Percentiles rank a stretch among this genome's conserved stretches.
Conservation (phyloP, 2,329 filamentous ascomycete species). For the Colletotrichum scovillei region DNA sequence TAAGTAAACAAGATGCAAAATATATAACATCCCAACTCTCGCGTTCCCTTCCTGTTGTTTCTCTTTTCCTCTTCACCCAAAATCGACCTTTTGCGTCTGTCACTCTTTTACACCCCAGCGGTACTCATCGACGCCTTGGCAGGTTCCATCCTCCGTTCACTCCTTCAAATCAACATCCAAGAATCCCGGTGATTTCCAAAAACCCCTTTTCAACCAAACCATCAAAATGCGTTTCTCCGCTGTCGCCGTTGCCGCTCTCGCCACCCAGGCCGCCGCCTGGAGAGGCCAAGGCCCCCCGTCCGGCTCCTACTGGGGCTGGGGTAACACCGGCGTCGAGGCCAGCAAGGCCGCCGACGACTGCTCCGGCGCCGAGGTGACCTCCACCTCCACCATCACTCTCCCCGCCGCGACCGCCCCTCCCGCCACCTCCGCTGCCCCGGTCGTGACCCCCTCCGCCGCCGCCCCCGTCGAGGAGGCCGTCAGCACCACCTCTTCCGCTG, state of each 20-base stretch:
- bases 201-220: not conserved
- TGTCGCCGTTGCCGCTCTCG: constrained; percentile 27
- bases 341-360: not conserved
- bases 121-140: constrained; percentile 31
- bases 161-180: constrained; percentile 5
- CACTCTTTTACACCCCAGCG: constrained; percentile 23
- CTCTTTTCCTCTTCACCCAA: not conserved
- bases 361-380: not conserved
- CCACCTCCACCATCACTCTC: constrained; percentile 3
- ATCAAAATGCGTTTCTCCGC: constrained; percentile 36
- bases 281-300: not conserved
- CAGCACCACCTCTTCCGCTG: constrained; percentile 36
- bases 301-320: constrained; percentile 30
- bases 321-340: not conserved
- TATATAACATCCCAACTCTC: constrained; percentile 10
- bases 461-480: constrained; percentile 17
- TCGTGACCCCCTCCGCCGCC: constrained; percentile 37
- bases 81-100: constrained; percentile 17
- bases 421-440: not conserved
- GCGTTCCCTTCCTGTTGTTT: not conserved
- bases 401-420: constrained; percentile 4
- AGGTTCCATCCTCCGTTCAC: constrained; percentile 32
- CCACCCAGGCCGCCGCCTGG: constrained; percentile 32
- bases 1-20: not conserved
- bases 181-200: constrained; percentile 30